Conservation (phyloP, 177 flowering plant genomes). For the Vitis hybrid region DNA sequence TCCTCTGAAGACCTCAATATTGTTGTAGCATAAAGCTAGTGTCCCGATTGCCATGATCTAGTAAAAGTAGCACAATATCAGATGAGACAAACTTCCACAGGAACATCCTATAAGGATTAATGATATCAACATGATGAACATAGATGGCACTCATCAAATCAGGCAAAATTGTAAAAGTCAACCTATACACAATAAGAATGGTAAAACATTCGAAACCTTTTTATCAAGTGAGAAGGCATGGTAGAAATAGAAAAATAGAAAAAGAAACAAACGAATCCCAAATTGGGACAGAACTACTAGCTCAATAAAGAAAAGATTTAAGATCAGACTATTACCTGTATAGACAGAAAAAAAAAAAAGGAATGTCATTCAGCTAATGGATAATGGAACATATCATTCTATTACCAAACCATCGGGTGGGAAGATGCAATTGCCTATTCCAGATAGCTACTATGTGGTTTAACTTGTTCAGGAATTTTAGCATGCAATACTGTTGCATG, state of each 20-base stretch:
- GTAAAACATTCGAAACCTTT: too few relatives aligned
- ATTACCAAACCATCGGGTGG: too few relatives aligned
- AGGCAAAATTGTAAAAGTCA: too few relatives aligned
- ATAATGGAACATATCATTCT: neutral
- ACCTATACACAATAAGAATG: too few relatives aligned
- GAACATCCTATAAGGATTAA: neutral
- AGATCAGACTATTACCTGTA: neutral
- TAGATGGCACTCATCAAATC: too few relatives aligned
- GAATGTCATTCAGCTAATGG: neutral
- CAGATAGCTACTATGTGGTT: too few relatives aligned
- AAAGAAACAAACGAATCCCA: neutral
- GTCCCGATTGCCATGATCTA: constrained; percentile 99
- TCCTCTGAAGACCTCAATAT: constrained; percentile 82
- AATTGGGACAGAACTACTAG: neutral
- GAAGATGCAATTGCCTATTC: too few relatives aligned
- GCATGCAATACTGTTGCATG: too few relatives aligned
- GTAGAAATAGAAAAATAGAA: neutral
- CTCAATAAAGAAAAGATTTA: neutral
- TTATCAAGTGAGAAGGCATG: neutral
- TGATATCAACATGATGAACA: too few relatives aligned
- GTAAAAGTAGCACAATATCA: constrained; percentile 10
- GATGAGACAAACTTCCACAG: constrained; percentile 8
- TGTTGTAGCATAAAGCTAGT: constrained; percentile 91
- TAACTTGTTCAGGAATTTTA: too few relatives aligned
- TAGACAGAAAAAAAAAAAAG: neutral